Conservation (phyloP, 2,329 filamentous ascomycete species). For the Fusarium nelsonii region DNA sequence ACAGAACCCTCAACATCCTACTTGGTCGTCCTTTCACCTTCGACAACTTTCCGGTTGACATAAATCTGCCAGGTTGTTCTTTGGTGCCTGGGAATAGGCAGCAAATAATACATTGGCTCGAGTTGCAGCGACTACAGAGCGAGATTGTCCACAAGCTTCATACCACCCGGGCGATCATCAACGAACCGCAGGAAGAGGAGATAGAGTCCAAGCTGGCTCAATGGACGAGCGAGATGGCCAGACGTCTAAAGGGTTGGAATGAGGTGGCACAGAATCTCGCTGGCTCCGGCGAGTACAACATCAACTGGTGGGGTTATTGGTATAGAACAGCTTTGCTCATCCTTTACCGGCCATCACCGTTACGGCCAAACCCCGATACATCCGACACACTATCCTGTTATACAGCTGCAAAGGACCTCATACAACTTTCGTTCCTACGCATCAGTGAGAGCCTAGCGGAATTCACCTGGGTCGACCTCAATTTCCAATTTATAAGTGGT, state of each 20-base stretch:
- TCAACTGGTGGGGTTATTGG: conserved; percentile 28
- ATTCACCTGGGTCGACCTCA: conserved; percentile 19
- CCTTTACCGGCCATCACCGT: conserved; percentile 1
- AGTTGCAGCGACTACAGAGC: conserved; percentile 7
- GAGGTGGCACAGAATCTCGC: neutral
- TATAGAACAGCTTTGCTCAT: conserved; percentile 14
- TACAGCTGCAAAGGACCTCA: conserved; percentile 7
- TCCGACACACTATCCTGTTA: conserved; percentile 7
- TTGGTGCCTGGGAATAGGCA: neutral
- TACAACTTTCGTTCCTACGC: conserved; percentile 16
- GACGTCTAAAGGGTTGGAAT: neutral
- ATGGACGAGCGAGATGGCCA: neutral
- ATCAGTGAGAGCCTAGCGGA: conserved; percentile 8
- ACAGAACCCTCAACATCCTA: conserved; percentile 16
- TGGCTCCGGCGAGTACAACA: neutral
- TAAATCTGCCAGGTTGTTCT: neutral
- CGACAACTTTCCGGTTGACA: conserved; percentile 6
- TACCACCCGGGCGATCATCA: accelerated
- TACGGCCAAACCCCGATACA: neutral
- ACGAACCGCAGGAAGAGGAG: accelerated
- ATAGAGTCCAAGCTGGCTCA: neutral
- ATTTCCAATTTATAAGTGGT: conserved; percentile 28
- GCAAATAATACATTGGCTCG: conserved; percentile 20
- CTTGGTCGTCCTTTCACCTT: conserved; percentile 17
- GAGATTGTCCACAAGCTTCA: conserved; percentile 15